Conservation (phyloP, 2,329 filamentous ascomycete genomes). For the Penicillium sp. region DNA sequence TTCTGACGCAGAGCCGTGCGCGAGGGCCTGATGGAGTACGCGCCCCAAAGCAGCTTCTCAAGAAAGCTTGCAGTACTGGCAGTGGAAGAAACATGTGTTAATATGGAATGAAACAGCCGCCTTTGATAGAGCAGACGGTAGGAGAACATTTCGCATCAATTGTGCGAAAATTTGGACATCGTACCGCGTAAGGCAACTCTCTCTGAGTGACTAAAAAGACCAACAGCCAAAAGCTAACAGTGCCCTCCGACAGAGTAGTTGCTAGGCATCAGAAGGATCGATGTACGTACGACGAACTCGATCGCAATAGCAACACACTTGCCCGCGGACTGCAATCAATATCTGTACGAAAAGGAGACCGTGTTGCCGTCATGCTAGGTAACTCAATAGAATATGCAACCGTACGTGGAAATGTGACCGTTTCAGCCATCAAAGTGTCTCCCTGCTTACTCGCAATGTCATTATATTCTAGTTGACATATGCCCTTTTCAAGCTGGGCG, state of each 20-base stretch:
- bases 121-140: constrained; percentile 45
- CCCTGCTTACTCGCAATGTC: constrained; percentile 12
- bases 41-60: not conserved
- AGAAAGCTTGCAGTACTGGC: not conserved
- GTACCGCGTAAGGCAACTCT: constrained; percentile 47
- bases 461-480: constrained; percentile 58
- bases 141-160: constrained; percentile 44
- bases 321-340: constrained; percentile 65
- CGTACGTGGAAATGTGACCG: constrained; percentile 39
- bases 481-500: constrained; percentile 90
- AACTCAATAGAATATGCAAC: constrained; percentile 81
- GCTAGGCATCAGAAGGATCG: constrained; percentile 59
- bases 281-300: constrained; percentile 71
- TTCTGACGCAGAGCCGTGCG: constrained; percentile 28
- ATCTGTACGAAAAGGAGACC: constrained; percentile 75
- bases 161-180: constrained; percentile 42
- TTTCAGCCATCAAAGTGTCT: not conserved
- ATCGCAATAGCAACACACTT: constrained; percentile 70
- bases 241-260: constrained; percentile 44
- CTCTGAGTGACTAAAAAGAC: not conserved
- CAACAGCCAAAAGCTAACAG: not conserved
- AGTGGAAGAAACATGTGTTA: not conserved
- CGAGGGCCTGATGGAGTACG: constrained; percentile 29
- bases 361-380: constrained; percentile 80
- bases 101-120: constrained; percentile 30